phyloP scores from a whole-genome alignment of 2,329 filamentous ascomycete genomes.

The Ophiostoma sp. region DNA sequence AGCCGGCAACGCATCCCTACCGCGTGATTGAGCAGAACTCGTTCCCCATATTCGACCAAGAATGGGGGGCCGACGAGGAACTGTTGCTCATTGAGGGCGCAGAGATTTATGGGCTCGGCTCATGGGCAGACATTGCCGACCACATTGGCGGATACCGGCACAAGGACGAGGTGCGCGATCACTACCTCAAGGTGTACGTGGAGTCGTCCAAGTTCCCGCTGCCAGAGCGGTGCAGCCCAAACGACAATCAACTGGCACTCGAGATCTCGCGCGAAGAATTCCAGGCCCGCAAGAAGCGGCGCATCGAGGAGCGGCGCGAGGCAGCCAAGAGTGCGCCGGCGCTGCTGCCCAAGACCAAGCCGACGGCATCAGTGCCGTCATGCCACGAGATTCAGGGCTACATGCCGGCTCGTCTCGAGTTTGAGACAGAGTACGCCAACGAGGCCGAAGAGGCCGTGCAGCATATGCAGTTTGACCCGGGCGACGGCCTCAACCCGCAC shows the following conservation, averaged over 20 bases:
- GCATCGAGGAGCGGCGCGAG: slow-evolving; percentile 89
- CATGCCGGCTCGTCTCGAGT: slow-evolving; percentile 95
- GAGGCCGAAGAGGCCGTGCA: slow-evolving; percentile 98
- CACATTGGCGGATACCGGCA: slow-evolving; percentile 93
- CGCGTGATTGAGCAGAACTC: slow-evolving; percentile 98
- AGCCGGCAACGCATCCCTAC: slow-evolving; percentile 79
- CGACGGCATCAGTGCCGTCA: slow-evolving; percentile 87
- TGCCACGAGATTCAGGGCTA: slow-evolving; percentile 98
- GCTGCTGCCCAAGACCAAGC: slow-evolving; percentile 86
- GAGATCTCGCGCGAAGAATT: slow-evolving; percentile 86
- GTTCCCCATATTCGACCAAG: slow-evolving; percentile 88
- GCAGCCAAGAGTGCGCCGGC: slow-evolving; percentile 77
- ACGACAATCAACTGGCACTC: slow-evolving; percentile 72
- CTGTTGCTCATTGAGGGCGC: slow-evolving; percentile 87
- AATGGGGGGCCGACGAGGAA: slow-evolving; percentile 98
- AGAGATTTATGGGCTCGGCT: slow-evolving; percentile 92
- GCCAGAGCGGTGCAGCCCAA: slow-evolving; percentile 76
- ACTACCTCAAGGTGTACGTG: slow-evolving; percentile 85
- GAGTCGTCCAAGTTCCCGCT: slow-evolving; percentile 79
- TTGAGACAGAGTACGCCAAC: slow-evolving; percentile 96
- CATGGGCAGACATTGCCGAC: slow-evolving; percentile 96
- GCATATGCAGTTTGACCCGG: slow-evolving; percentile 96
- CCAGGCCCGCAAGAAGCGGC: slow-evolving; percentile 82
- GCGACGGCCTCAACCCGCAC: slow-evolving; percentile 79
- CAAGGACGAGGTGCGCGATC: slow-evolving; percentile 92